Evolutionary conservation across 495 filamentous ascomycete genomes (phyloP).

Genomic region (Aspergillus kassunensis): DNA sequence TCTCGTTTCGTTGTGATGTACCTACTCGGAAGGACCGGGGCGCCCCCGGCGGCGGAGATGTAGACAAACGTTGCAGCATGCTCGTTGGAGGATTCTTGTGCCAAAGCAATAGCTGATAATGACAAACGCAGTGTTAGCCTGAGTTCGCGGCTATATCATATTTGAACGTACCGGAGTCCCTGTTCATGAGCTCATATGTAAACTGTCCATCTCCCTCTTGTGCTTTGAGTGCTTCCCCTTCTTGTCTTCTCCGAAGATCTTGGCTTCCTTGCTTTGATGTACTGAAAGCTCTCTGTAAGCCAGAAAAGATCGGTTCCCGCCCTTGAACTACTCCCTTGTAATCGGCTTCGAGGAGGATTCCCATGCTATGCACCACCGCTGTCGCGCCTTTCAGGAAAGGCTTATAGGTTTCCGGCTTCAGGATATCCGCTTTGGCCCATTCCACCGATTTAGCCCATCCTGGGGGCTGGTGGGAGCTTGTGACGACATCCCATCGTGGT

Average conservation of each 20-base stretch:
- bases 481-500: constrained; percentile 75
- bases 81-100: constrained; percentile 65
- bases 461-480: constrained; percentile 68
- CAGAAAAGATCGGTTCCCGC: constrained; percentile 67
- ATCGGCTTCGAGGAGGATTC: constrained; percentile 95
- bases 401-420: constrained; percentile 74
- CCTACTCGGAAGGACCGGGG: constrained; percentile 73
- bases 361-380: constrained; percentile 88
- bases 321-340: constrained; percentile 91
- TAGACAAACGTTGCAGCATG: constrained; percentile 71
- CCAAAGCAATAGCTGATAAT: constrained; percentile 63
- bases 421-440: constrained; percentile 85
- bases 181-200: constrained; percentile 98
- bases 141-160: neutral
- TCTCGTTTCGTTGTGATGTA: constrained; percentile 93
- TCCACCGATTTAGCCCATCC: constrained; percentile 75
- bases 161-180: constrained; percentile 61
- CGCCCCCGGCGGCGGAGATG: constrained; percentile 82
- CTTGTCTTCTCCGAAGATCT: constrained; percentile 59
- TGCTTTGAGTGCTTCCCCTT: constrained; percentile 56
- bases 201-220: constrained; percentile 67
- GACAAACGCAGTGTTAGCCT: constrained; percentile 18
- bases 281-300: constrained; percentile 73
- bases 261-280: constrained; percentile 57
- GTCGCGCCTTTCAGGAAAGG: constrained; percentile 66